Conservation (phyloP, 306 rosid species). For the Vigna reflexopilosa region DNA sequence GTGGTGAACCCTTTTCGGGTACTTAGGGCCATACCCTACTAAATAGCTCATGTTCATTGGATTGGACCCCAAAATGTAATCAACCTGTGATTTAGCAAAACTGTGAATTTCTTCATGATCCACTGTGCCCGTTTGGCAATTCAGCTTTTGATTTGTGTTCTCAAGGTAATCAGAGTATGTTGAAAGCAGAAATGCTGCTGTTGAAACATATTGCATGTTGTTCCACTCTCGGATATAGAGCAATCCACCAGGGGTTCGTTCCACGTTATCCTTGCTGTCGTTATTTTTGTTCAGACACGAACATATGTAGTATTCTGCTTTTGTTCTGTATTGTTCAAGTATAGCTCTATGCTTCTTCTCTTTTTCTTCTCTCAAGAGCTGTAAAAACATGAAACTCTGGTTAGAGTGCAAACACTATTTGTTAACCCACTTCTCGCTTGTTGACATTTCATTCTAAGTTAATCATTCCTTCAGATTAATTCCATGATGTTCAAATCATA, state of each 20-base stretch:
- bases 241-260: slow-evolving; percentile 83
- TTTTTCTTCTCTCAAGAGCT: slow-evolving; percentile 71
- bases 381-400: slow-evolving; percentile 32
- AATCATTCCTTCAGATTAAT: neutral
- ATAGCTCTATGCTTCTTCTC: slow-evolving; percentile 55
- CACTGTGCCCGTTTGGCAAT: slow-evolving; percentile 58
- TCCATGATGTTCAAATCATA: neutral
- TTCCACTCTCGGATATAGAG: slow-evolving; percentile 86
- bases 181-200: slow-evolving; percentile 84
- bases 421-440: neutral
- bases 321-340: slow-evolving; percentile 68
- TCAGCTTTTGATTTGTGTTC: slow-evolving; percentile 57
- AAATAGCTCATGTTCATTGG: slow-evolving; percentile 91
- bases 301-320: slow-evolving; percentile 87
- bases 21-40: slow-evolving; percentile 79
- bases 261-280: slow-evolving; percentile 60
- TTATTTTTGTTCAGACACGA: slow-evolving; percentile 88
- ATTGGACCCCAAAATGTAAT: slow-evolving; percentile 87
- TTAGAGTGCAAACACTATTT: neutral
- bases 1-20: slow-evolving; percentile 85
- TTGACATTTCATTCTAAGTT: neutral
- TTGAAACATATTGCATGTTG: slow-evolving; percentile 97
- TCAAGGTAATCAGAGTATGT: slow-evolving; percentile 72
- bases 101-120: slow-evolving; percentile 55
- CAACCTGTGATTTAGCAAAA: slow-evolving; percentile 78